Base-by-base conservation (phyloP, 352 stramenopile species). In the Phytophthora chlamydospora region DNA sequence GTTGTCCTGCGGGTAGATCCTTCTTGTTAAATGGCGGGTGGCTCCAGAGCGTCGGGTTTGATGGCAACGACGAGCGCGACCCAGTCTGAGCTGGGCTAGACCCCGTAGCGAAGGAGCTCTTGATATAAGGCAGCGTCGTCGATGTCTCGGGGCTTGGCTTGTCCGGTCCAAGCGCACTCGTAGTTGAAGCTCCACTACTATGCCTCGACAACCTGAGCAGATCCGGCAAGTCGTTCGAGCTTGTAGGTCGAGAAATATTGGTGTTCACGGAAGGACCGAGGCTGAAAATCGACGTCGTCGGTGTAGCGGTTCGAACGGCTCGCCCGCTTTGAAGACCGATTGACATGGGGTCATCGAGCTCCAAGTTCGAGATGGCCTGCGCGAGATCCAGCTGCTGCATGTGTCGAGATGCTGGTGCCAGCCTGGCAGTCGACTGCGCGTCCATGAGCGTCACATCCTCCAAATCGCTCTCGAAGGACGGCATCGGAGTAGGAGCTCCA, bases 331-430 rank as follows among this genome's bases (percentile, higher is more conserved):
- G 66, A 29, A 73, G 78, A 16, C 74, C 71, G 29, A 88, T 85
- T 4, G 80, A 82, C 59, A 89, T 83, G 6, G 82, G 82, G 19
- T 91, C 78, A 34, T 91, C 82, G 0, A 91, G 57, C 49, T 91
- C 82, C 49, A 91, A 41, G 52, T 89, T 88, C 1, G 82, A 89
- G 35, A 91, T 89, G 0, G 82, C 82, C 33, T 77, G 76, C 10
- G 80, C 77, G 6, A 91, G 68, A 70, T 91, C 82, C 27, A 91
- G 57, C 14, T 89, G 76, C 43, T 91, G 82, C 71, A 88, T 91
- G 41, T 91, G 82, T 21, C 75, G 68, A 19, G 82, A 89, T 2
- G 82, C 82, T 44, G 79, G 79, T 14, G 74, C 77, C 13, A 89
- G 59, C 44, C 62, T 60, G 13, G 61, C 54, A 16, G 49, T 59